Evolutionary conservation across 495 filamentous ascomycete genomes (phyloP), one percentile per base, ranked within the genome.

Genomic region (Cairneyella variabilis): DNA sequence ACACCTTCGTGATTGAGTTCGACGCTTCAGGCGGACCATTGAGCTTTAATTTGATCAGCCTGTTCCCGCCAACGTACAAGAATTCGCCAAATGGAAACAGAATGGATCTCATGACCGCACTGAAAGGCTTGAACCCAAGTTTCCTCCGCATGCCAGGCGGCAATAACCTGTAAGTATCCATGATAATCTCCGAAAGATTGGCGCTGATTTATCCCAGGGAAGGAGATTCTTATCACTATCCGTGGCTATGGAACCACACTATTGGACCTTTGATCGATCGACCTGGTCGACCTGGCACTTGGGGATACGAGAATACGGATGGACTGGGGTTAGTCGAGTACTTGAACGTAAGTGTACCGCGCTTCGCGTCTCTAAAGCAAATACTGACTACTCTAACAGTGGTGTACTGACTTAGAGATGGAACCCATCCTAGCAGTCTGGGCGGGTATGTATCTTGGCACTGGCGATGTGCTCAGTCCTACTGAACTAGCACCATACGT

Each of bases 231-330:
- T 56, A 62, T 17, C 64, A 61, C 8, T 62, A 56, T 43, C 65
- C 71, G 27, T 83, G 77, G 76, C 71, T 69, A 32, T 83, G 79
- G 79, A 77, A 80, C 50, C 62, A 73, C 46, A 82, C 78, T 0
- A 76, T 83, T 40, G 80, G 80, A 0, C 73, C 75, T 6, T 62
- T 80, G 3, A 69, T 69, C 10, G 59, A 79, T 18, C 66, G 79
- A 3, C 75, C 77, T 7, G 78, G 78, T 17, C 64, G 76, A 28
- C 67, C 62, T 41, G 64, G 74, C 23, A 68, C 72, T 32, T 83
- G 80, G 79, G 57, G 59, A 20, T 82, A 83, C 56, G 64, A 71
- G 5, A 79, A 81, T 36, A 76, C 74, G 1, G 75, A 80, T 53
- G 78, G 75, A 0, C 62, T 80, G 17, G 78, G 77, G 6, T 17